phyloP scores from a whole-genome alignment of 352 stramenopile species.

The Globisporangium spiculum region DNA sequence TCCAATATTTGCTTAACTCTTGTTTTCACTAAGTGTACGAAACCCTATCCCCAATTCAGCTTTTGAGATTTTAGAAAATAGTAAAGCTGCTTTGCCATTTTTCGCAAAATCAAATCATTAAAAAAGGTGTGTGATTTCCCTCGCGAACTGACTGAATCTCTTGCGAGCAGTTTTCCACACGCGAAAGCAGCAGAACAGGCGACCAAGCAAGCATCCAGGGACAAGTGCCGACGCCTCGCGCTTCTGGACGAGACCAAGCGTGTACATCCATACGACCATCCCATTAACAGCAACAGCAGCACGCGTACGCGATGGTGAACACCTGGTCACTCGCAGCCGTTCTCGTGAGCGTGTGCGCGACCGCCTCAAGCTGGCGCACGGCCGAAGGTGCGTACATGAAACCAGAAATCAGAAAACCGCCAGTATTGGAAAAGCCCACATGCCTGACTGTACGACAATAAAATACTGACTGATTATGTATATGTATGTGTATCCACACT shows the following conservation, averaged over 20 bases:
- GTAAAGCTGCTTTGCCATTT: too few species aligned
- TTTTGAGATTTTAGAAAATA: too few species aligned
- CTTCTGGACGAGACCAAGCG: background rate
- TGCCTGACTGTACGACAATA: background rate
- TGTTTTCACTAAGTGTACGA: too few species aligned
- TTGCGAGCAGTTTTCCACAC: background rate
- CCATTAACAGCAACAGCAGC: background rate
- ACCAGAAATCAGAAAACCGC: background rate
- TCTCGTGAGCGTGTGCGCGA: conserved; percentile 1
- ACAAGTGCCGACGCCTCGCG: background rate
- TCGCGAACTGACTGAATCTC: conserved; percentile 3
- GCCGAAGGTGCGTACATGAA: conserved; percentile 8
- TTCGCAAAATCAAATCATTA: too few species aligned
- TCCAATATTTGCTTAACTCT: too few species aligned
- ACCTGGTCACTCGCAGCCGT: conserved; percentile 4
- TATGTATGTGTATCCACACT: background rate
- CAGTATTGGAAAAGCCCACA: background rate
- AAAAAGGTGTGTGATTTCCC: too few species aligned
- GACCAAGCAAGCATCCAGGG: background rate
- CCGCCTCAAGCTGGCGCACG: conserved; percentile 2
- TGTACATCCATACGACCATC: background rate
- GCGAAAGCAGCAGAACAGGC: background rate
- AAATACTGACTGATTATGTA: background rate
- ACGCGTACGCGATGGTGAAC: background rate
- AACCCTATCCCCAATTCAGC: too few species aligned